Percentiles rank a stretch among this genome's conserved stretches.
These are phyloP conservation scores for Claviceps sp. DNA, from an alignment of 2,329 filamentous ascomycete species.

Conservation along the genomic window DNA sequence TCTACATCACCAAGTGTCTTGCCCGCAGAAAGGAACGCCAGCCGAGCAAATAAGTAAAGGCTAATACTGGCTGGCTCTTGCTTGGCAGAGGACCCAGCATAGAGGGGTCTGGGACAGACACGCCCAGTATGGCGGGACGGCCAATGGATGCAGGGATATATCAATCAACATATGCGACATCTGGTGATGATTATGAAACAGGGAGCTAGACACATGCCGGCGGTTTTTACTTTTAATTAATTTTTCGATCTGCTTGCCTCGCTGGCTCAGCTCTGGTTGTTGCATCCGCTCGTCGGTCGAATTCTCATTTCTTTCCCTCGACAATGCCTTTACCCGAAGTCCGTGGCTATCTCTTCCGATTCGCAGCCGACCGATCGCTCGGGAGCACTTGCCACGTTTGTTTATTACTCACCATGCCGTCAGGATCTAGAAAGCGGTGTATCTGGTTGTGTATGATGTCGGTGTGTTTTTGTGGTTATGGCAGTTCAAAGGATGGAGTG, in stretches of 20 bases:
- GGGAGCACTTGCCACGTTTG: too few species aligned
- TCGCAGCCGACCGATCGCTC: too few species aligned
- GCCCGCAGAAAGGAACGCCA: slow-evolving; percentile 13
- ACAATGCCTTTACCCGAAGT: too few species aligned
- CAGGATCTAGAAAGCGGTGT: slow-evolving; percentile 1
- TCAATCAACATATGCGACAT: background rate
- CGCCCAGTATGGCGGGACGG: background rate
- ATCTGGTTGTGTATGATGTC: background rate
- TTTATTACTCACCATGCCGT: background rate
- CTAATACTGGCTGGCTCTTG: slow-evolving; percentile 2
- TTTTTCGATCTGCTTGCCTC: too few species aligned
- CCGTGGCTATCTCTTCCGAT: too few species aligned
- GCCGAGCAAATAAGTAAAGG: slow-evolving; percentile 13
- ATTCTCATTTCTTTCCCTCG: too few species aligned
- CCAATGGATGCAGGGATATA: background rate
- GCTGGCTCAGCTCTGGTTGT: too few species aligned
- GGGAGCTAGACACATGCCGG: background rate
- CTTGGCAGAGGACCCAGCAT: background rate
- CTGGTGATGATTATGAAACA: background rate
- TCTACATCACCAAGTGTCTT: slow-evolving; percentile 20
- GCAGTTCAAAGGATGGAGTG: too few species aligned
- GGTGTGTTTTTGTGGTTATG: too few species aligned
- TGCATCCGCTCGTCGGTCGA: too few species aligned
- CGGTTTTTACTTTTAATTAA: background rate
- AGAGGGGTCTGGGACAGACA: background rate